Conservation (phyloP, 495 filamentous ascomycete species). For the Penicillium parvum region DNA sequence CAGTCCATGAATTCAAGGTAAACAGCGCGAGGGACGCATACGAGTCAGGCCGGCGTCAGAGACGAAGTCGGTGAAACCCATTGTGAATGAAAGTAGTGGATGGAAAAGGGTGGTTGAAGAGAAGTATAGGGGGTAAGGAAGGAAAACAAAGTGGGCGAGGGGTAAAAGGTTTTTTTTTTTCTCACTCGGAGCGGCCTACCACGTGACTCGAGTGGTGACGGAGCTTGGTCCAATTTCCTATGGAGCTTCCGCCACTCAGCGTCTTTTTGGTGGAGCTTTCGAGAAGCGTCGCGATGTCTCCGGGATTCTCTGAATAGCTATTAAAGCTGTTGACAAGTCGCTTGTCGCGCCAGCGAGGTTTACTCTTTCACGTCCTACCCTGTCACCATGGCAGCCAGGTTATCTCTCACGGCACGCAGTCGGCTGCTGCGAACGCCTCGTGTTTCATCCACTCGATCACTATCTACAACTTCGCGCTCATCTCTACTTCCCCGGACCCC, state of each 20-base stretch:
- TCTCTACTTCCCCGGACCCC: slow-evolving; percentile 18
- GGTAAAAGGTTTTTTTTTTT: slow-evolving; percentile 39
- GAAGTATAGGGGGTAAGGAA: slow-evolving; percentile 3
- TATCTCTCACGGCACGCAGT: slow-evolving; percentile 29
- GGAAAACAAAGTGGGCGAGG: slow-evolving; percentile 27
- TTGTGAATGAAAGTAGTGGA: slow-evolving; percentile 44
- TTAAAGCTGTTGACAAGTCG: slow-evolving; percentile 15
- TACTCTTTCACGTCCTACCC: not conserved
- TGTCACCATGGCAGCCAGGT: slow-evolving; percentile 35
- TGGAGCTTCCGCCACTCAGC: slow-evolving; percentile 33
- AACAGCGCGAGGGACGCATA: slow-evolving; percentile 47
- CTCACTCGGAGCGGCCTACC: slow-evolving; percentile 18
- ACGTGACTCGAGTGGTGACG: slow-evolving; percentile 34
- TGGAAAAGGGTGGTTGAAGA: slow-evolving; percentile 21
- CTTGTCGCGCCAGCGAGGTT: not conserved
- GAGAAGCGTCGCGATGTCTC: slow-evolving; percentile 38
- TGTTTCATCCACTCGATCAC: slow-evolving; percentile 16
- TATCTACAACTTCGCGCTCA: slow-evolving; percentile 21
- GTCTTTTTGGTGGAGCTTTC: slow-evolving; percentile 36
- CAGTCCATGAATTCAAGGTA: slow-evolving; percentile 27
- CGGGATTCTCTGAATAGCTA: slow-evolving; percentile 9
- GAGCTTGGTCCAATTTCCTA: slow-evolving; percentile 25
- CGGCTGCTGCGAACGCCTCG: slow-evolving; percentile 27
- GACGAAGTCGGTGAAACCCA: slow-evolving; percentile 95
- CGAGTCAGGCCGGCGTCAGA: slow-evolving; percentile 80